A percentile compares a stretch with the other conserved stretches of the same genome.
phyloP scores from a whole-genome alignment of 805 yeast genomes.

The Millerozyma acaciae region DNA sequence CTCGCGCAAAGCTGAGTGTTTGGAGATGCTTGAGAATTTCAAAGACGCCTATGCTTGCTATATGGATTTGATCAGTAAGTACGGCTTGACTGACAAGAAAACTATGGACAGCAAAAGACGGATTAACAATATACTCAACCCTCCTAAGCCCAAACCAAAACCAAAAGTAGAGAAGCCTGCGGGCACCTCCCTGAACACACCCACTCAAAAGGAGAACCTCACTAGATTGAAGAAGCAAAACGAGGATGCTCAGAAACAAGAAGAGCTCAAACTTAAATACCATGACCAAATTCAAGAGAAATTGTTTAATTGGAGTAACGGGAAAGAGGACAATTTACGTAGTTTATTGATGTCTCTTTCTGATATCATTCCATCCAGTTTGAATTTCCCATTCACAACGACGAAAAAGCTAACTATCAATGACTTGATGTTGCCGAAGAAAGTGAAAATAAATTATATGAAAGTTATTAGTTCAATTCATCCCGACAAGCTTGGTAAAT shows the following conservation, averaged over 20 bases:
- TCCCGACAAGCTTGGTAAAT: slow-evolving; percentile 73
- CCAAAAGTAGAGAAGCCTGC: slow-evolving; percentile 10
- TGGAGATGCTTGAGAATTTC: slow-evolving; percentile 74
- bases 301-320: slow-evolving; percentile 61
- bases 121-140: slow-evolving; percentile 62
- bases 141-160: slow-evolving; percentile 26
- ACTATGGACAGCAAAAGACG: slow-evolving; percentile 81
- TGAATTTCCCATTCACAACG: slow-evolving; percentile 28
- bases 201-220: slow-evolving; percentile 18
- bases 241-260: slow-evolving; percentile 41
- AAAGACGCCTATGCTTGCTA: slow-evolving; percentile 60
- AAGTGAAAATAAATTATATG: slow-evolving; percentile 81
- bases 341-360: slow-evolving; percentile 70
- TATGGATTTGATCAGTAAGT: slow-evolving; percentile 54
- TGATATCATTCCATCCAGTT: slow-evolving; percentile 47
- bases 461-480: slow-evolving; percentile 75
- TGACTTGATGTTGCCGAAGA: slow-evolving; percentile 84
- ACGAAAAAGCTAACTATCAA: slow-evolving; percentile 48
- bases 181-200: slow-evolving; percentile 6
- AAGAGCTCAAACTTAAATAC: slow-evolving; percentile 46
- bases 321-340: slow-evolving; percentile 79
- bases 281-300: slow-evolving; percentile 59
- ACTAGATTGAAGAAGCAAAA: slow-evolving; percentile 49
- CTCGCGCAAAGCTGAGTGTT: slow-evolving; percentile 73
- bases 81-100: slow-evolving; percentile 59